Evolutionary conservation across 306 rosid genomes (phyloP).

Genomic region (Castanea mollissima): DNA sequence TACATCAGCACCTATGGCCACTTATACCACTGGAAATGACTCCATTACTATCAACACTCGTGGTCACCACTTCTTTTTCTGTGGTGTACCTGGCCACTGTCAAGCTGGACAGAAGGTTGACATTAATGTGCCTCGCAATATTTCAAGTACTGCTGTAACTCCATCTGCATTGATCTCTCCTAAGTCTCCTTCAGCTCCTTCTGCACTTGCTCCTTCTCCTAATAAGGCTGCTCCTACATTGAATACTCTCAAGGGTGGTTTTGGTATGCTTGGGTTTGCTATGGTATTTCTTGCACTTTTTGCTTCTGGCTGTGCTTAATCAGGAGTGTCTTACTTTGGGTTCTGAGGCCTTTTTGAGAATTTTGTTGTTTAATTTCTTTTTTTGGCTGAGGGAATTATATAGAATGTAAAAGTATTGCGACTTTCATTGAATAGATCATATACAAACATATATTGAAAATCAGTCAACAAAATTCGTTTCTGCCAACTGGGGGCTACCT

Average conservation of each 20-base stretch:
- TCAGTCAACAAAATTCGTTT: no score
- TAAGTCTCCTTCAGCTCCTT: slow-evolving; percentile 24
- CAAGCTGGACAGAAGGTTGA: slow-evolving; percentile 77
- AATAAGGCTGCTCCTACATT: slow-evolving; percentile 35
- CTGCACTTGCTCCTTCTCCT: slow-evolving; percentile 48
- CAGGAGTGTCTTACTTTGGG: neutral
- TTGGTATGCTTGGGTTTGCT: slow-evolving; percentile 32
- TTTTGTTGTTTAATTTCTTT: neutral
- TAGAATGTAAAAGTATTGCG: neutral
- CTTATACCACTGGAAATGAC: slow-evolving; percentile 75
- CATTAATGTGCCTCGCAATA: slow-evolving; percentile 47
- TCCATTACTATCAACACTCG: slow-evolving; percentile 42
- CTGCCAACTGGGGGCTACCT: no score
- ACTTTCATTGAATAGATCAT: neutral
- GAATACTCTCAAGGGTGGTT: slow-evolving; percentile 21
- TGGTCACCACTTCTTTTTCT: slow-evolving; percentile 83
- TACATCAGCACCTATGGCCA: slow-evolving; percentile 56
- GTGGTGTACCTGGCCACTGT: slow-evolving; percentile 94
- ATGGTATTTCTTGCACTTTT: slow-evolving; percentile 28
- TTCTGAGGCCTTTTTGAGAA: neutral
- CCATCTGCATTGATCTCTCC: slow-evolving; percentile 45
- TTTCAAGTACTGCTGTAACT: slow-evolving; percentile 27
- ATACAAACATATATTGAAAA: neutral
- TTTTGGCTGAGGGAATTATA: neutral
- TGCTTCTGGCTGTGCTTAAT: slow-evolving; percentile 23